Conservation (phyloP, 257 asterid genomes). For the Lycium barbarum region DNA sequence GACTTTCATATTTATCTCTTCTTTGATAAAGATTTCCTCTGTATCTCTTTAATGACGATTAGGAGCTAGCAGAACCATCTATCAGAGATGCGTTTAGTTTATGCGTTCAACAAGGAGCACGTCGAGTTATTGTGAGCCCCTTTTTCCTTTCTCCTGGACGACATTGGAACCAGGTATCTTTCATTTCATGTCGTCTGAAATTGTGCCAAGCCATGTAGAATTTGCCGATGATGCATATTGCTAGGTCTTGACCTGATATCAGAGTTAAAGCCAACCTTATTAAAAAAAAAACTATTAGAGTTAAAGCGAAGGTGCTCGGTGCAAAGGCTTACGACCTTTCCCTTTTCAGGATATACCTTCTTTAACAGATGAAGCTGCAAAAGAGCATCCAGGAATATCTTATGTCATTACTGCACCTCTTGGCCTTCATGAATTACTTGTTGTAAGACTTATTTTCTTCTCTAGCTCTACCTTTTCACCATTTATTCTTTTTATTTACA, state of each 20-base stretch:
- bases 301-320: neutral
- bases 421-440: constrained; percentile 81
- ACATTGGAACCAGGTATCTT: constrained; percentile 85
- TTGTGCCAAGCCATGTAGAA: neutral
- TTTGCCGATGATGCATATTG: neutral
- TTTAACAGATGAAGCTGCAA: constrained; percentile 93
- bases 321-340: constrained; percentile 28
- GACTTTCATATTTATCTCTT: constrained; percentile 15
- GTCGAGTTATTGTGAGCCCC: constrained; percentile 86
- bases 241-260: constrained; percentile 5
- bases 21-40: neutral
- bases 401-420: constrained; percentile 83
- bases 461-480: neutral
- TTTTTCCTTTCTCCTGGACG: constrained; percentile 97
- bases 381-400: constrained; percentile 85
- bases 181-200: neutral
- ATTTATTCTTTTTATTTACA: neutral
- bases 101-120: constrained; percentile 88
- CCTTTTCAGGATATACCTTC: constrained; percentile 80
- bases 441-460: constrained; percentile 51
- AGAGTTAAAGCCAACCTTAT: neutral
- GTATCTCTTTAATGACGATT: constrained; percentile 26
- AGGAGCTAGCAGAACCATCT: constrained; percentile 98
- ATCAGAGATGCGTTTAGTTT: constrained; percentile 78
- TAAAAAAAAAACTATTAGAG: neutral